Percentiles rank a stretch among this genome's conserved stretches.
phyloP scores from a whole-genome alignment of 139 green algal species.

The Parachlorella kessleri region DNA sequence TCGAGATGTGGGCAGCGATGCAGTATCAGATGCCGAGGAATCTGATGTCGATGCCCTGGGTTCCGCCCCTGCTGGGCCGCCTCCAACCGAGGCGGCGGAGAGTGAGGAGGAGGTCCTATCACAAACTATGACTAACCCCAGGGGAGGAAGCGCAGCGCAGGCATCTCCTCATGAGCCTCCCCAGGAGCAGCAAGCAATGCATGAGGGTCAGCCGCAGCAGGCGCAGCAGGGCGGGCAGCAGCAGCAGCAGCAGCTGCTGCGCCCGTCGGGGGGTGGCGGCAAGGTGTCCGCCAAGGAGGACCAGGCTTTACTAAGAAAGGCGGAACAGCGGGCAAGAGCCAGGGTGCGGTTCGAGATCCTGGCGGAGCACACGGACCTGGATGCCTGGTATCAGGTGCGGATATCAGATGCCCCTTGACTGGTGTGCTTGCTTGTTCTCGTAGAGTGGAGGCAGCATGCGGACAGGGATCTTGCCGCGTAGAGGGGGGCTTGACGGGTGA shows the following conservation, averaged over 20 bases:
- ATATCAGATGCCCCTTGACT: neutral
- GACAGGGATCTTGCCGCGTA: too few relatives aligned
- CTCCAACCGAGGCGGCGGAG: neutral
- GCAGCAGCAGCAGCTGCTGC: neutral
- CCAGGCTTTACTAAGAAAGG: neutral
- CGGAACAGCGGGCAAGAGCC: neutral
- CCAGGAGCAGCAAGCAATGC: neutral
- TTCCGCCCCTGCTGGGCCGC: too few relatives aligned
- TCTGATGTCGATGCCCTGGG: too few relatives aligned
- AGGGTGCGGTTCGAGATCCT: conserved; percentile 15
- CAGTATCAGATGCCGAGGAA: too few relatives aligned
- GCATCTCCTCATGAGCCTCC: too few relatives aligned
- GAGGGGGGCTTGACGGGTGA: too few relatives aligned
- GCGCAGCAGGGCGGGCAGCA: neutral
- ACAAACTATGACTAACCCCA: too few relatives aligned
- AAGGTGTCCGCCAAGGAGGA: neutral
- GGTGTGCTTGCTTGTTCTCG: neutral
- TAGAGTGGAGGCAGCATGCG: too few relatives aligned
- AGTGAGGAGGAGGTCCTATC: conserved; percentile 6
- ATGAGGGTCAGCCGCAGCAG: neutral
- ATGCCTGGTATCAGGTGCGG: conserved; percentile 24
- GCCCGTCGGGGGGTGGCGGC: too few relatives aligned
- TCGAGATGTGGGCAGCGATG: too few relatives aligned
- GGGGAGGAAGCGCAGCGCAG: too few relatives aligned
- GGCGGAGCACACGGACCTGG: conserved; percentile 9